Percentiles rank a stretch among this genome's conserved stretches.
Evolutionary conservation across 768 basidiomycete species (phyloP).

Genomic region (Hemileccinum impolitum): DNA sequence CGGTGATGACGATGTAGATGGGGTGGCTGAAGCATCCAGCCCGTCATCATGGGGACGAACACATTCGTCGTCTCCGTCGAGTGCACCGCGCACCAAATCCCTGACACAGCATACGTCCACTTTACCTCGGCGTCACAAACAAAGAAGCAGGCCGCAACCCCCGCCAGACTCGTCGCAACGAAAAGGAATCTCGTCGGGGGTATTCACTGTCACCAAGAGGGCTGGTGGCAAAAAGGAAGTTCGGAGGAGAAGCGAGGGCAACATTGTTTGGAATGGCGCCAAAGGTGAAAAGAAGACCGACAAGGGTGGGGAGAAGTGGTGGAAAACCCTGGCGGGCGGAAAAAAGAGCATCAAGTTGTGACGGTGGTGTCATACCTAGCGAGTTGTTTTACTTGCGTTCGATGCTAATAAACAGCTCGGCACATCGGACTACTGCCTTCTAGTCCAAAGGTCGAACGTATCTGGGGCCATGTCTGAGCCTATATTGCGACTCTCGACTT

Average conservation of each 20-base stretch:
- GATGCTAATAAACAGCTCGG: no score
- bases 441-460: no score
- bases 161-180: conserved; percentile 14
- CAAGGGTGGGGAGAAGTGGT: conserved; percentile 35
- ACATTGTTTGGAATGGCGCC: neutral
- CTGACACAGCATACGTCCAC: neutral
- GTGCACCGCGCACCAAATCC: neutral
- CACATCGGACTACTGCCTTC: no score
- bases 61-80: neutral
- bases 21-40: neutral
- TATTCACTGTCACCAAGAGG: conserved; percentile 48
- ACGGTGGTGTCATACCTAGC: no score
- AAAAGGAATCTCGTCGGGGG: conserved; percentile 63
- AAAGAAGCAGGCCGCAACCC: neutral
- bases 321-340: conserved; percentile 38
- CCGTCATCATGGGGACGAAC: neutral
- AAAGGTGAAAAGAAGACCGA: neutral
- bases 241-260: conserved; percentile 10
- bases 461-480: no score
- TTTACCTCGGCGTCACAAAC: neutral
- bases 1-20: neutral
- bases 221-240: conserved; percentile 10
- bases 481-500: no score
- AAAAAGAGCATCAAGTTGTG: conserved; percentile 6
- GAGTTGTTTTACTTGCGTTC: no score